phyloP scores from a whole-genome alignment of 768 basidiomycete species.

The Calvatia gigantea region DNA sequence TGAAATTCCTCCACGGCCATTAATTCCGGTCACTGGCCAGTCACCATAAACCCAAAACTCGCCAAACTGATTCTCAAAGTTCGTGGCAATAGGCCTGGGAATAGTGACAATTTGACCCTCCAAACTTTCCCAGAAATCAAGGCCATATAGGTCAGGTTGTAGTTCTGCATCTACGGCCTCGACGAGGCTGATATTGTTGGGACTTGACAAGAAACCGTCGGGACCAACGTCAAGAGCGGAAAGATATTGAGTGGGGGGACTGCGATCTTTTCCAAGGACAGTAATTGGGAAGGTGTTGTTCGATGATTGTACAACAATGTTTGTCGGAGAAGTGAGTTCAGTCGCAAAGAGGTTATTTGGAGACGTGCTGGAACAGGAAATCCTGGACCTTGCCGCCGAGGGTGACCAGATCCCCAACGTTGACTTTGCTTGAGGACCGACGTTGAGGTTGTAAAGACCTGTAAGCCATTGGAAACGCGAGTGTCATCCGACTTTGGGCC shows the following conservation, averaged over 20 bases:
- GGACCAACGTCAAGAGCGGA: conserved; percentile 47
- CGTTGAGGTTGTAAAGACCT: conserved; percentile 41
- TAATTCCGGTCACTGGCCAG: conserved; percentile 54
- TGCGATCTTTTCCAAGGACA: conserved; percentile 49
- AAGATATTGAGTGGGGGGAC: conserved; percentile 46
- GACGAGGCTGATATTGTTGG: conserved; percentile 48
- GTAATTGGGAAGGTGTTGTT: conserved; percentile 45
- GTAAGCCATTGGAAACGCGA: conserved; percentile 49
- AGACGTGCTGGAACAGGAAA: conserved; percentile 38
- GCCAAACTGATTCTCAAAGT: conserved; percentile 50
- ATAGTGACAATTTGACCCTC: conserved; percentile 57
- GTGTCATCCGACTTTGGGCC: conserved; percentile 40
- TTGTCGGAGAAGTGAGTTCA: conserved; percentile 43
- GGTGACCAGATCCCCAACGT: conserved; percentile 45
- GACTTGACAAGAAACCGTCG: conserved; percentile 54
- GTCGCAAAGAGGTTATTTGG: conserved; percentile 49
- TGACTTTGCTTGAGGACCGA: conserved; percentile 33
- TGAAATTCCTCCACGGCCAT: conserved; percentile 51
- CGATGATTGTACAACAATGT: conserved; percentile 40
- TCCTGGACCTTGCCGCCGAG: conserved; percentile 45
- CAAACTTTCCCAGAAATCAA: conserved; percentile 66
- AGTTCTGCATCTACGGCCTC: conserved; percentile 43
- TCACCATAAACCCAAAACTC: conserved; percentile 59
- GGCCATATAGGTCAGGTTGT: conserved; percentile 47
- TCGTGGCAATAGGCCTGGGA: conserved; percentile 40